Evolutionary conservation across 208 protist species (phyloP), one percentile per base, ranked within the genome.

Genomic region (Polymyxa betae): DNA sequence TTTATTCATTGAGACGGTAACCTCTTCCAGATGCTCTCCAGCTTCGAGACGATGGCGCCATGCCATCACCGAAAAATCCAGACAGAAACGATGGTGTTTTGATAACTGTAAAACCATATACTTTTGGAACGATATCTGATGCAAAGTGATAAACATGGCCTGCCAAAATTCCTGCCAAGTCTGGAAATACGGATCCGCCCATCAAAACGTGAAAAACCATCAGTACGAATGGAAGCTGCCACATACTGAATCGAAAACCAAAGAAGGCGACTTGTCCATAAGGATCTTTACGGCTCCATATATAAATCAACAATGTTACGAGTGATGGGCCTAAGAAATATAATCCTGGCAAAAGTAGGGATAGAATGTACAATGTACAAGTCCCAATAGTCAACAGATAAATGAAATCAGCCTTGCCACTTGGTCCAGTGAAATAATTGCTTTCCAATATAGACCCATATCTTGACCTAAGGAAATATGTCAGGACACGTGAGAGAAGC

Each of bases 61-160:
- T 60, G 49, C 12, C 49, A 29, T 60, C 49, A 60, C 49, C 49
- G 24, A 5, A 60, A 29, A 60, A 29, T 60, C 12, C 5, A 29
- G 40, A 5, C 5, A 82, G 72, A n/a, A 82, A 82, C 72, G 72
- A 35, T 35, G 72, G 72, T 5, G 72, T 82, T 43, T 82, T 82
- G 72, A 82, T 5, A 12, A 82, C 35, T 5, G 72, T 82, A 5
- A 82, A 35, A 5, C 72, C 72, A n/a, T 82, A 82, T n/a, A 43
- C 72, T 43, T 43, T 82, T 35, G 72, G 72, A 20, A 82, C 72
- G 72, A 82, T 43, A n/a, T 35, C 40, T 5, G n/a, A 38, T 35
- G 35, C 5, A n/a, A 92, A 92, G 82, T 92, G 78, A 78, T 92
- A 92, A 43, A 89, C 82, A 41, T 92, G 90, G 0, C 90, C 90